Evolutionary conservation across 2,329 filamentous ascomycete species (phyloP).

Genomic region (Penicillium sp.): DNA sequence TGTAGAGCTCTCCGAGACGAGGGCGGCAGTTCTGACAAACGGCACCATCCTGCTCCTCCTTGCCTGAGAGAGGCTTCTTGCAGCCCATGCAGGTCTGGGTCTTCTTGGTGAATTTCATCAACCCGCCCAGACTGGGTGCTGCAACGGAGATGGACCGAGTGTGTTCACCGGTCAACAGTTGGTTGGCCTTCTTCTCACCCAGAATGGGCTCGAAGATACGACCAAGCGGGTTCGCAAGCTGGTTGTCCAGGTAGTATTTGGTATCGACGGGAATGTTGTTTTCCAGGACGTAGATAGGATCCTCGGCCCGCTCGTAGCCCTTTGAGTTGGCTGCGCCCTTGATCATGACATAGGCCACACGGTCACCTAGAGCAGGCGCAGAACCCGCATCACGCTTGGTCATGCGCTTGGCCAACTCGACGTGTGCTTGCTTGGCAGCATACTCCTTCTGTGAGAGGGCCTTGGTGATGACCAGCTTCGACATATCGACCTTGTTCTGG

Average conservation of each 20-base stretch:
- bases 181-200: slow-evolving; percentile 84
- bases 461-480: slow-evolving; percentile 98
- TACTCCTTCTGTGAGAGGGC: slow-evolving; percentile 90
- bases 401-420: slow-evolving; percentile 94
- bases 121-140: slow-evolving; percentile 81
- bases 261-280: slow-evolving; percentile 98
- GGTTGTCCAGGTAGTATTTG: slow-evolving; percentile 97
- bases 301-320: slow-evolving; percentile 96
- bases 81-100: slow-evolving; percentile 98
- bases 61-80: slow-evolving; percentile 86
- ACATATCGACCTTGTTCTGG: slow-evolving; percentile 98
- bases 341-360: slow-evolving; percentile 97
- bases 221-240: slow-evolving; percentile 87
- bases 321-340: slow-evolving; percentile 85
- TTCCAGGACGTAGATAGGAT: slow-evolving; percentile 94
- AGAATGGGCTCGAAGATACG: slow-evolving; percentile 98
- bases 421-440: slow-evolving; percentile 88
- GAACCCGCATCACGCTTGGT: slow-evolving; percentile 94
- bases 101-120: slow-evolving; percentile 99
- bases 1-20: slow-evolving; percentile 87
- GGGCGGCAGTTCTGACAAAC: slow-evolving; percentile 84
- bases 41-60: slow-evolving; percentile 77
- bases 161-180: slow-evolving; percentile 85
- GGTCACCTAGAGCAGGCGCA: slow-evolving; percentile 86
- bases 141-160: slow-evolving; percentile 93